A percentile compares a stretch with the other conserved stretches of the same genome.
phyloP scores from a whole-genome alignment of 23 red algal genomes.

The Agarophyton chilense region DNA sequence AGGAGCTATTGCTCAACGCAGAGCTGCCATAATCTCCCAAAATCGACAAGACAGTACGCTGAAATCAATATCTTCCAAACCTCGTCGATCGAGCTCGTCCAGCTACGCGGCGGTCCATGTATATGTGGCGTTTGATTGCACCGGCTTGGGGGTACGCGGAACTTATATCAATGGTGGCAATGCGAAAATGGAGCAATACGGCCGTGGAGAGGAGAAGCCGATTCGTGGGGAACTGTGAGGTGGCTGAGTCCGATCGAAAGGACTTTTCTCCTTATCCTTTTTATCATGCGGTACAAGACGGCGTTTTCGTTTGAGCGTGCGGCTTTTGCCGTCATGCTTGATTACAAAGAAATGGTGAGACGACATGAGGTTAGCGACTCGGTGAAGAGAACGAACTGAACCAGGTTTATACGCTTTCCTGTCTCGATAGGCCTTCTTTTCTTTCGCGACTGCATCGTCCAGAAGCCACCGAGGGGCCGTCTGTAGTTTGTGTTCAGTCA shows the following conservation, averaged over 20 bases:
- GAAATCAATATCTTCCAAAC: too few relatives aligned
- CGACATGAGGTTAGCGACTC: neutral
- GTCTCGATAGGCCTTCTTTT: too few relatives aligned
- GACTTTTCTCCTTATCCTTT: constrained; percentile 8
- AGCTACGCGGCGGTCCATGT: neutral
- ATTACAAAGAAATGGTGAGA: constrained; percentile 26
- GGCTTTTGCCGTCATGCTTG: constrained; percentile 30
- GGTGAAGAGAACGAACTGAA: neutral
- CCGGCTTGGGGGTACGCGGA: constrained; percentile 17
- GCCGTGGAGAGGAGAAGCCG: constrained; percentile 17
- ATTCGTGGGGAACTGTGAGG: constrained; percentile 1
- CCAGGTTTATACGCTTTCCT: too few relatives aligned
- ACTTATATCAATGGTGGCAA: constrained; percentile 19
- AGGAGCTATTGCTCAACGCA: too few relatives aligned
- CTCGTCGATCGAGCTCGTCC: neutral
- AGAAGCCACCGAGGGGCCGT: too few relatives aligned
- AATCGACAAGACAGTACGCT: too few relatives aligned
- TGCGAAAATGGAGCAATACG: neutral
- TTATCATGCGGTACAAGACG: constrained; percentile 4
- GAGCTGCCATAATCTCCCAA: too few relatives aligned
- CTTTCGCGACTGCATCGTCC: too few relatives aligned
- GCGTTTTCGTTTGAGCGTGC: neutral
- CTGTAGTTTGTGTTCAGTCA: too few relatives aligned
- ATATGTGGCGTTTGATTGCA: neutral
- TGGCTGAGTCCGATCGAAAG: constrained; percentile 1